phyloP scores from a whole-genome alignment of 106 monocot genomes.

The Acanthochlamys bracteata region DNA sequence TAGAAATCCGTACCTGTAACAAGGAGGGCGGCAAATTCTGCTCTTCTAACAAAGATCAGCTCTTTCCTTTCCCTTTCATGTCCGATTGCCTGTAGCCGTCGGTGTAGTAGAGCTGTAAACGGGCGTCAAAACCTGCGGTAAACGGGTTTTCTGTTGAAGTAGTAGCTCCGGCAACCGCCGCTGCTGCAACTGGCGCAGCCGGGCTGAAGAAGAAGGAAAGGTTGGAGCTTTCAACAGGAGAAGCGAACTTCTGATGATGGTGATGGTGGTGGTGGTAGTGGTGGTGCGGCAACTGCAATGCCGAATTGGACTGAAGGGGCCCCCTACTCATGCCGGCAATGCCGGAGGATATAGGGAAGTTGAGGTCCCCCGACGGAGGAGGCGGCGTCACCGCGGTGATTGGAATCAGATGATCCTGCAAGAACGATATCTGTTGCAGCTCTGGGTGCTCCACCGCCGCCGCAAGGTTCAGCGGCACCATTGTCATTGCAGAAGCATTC shows the following conservation, averaged over 20 bases:
- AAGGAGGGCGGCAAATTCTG: background rate
- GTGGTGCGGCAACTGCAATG: conserved; percentile 34
- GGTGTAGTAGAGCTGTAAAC: conserved; percentile 54
- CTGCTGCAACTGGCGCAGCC: conserved; percentile 22
- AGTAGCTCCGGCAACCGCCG: conserved; percentile 12
- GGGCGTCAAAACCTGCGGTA: conserved; percentile 43
- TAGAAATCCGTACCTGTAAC: background rate
- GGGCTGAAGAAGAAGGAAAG: conserved; percentile 58
- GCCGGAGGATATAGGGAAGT: conserved; percentile 81
- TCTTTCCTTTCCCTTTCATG: conserved; percentile 77
- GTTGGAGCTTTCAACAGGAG: conserved; percentile 51
- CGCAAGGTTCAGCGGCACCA: conserved; percentile 38
- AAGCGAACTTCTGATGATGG: conserved; percentile 50
- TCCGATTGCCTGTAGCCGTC: conserved; percentile 60
- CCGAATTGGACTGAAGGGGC: conserved; percentile 99
- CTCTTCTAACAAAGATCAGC: conserved; percentile 22
- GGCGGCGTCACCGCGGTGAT: conserved; percentile 28
- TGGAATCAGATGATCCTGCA: conserved; percentile 61
- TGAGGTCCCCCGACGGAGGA: conserved; percentile 43
- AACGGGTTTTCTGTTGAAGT: conserved; percentile 40
- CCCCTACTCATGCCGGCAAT: conserved; percentile 88
- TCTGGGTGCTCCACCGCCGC: conserved; percentile 59
- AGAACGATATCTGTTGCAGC: conserved; percentile 55
- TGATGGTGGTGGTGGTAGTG: conserved; percentile 25
- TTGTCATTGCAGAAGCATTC: conserved; percentile 45